Percentiles rank a stretch among this genome's conserved stretches.
Conservation (phyloP, 1,139 yeast species). For the Suhomyces atakaporum region DNA sequence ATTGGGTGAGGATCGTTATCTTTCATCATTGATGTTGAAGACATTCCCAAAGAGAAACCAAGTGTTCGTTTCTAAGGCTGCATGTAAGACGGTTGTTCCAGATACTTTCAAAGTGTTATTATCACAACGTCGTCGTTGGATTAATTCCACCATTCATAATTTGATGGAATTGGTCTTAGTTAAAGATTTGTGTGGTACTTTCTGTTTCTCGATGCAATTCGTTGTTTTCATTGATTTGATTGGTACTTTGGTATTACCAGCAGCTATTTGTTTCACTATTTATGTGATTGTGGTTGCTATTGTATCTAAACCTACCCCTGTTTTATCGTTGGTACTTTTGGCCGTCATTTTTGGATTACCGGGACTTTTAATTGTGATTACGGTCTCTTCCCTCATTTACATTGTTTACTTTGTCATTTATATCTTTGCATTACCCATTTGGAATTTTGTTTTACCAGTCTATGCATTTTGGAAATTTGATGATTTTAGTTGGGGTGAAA, state of each 20-base stretch:
- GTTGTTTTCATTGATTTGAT: conserved; percentile 83
- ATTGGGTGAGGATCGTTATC: conserved; percentile 90
- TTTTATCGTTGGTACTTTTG: conserved; percentile 75
- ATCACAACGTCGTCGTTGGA: conserved; percentile 98
- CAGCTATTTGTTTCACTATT: conserved; percentile 83
- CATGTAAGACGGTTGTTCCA: conserved; percentile 92
- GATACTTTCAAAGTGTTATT: conserved; percentile 75
- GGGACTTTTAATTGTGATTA: conserved; percentile 81
- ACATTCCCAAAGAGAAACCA: conserved; percentile 94
- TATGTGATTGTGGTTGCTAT: conserved; percentile 80
- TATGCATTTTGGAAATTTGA: conserved; percentile 97
- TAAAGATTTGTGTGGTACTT: conserved; percentile 92
- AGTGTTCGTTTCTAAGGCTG: conserved; percentile 93
- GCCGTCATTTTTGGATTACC: conserved; percentile 89
- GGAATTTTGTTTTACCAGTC: conserved; percentile 90
- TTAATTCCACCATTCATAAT: conserved; percentile 94
- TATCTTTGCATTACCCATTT: conserved; percentile 80
- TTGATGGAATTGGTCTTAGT: conserved; percentile 88
- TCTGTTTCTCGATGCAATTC: conserved; percentile 97
- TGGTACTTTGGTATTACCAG: conserved; percentile 91
- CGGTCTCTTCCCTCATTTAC: conserved; percentile 78
- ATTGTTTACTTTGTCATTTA: conserved; percentile 82
- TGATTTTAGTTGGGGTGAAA: conserved; percentile 98
- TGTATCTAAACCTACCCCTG: conserved; percentile 80
- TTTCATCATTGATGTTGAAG: conserved; percentile 84